These are phyloP conservation scores for Saccharomycopsis sp. DNA, from an alignment of 805 yeast genomes.

Conservation along the genomic window DNA sequence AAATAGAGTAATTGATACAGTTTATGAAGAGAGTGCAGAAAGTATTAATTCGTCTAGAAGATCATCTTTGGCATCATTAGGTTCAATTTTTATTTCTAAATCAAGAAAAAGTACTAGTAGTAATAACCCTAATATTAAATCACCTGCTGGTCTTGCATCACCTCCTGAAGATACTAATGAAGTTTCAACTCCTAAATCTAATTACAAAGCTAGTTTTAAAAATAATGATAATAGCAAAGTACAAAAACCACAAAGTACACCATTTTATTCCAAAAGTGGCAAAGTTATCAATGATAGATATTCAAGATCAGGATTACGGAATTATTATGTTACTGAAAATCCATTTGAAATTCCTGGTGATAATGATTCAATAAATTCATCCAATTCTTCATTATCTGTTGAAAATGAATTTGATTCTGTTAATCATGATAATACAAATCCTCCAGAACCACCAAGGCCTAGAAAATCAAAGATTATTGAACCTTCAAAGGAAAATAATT, in stretches of 20 bases:
- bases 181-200: not conserved
- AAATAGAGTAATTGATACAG: conserved; percentile 18
- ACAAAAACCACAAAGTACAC: not conserved
- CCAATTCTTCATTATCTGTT: not conserved
- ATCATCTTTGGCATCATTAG: not conserved
- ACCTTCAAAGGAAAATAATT: not conserved
- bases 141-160: not conserved
- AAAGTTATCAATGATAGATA: conserved; percentile 5
- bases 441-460: conserved; percentile 13
- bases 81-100: not conserved
- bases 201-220: no score
- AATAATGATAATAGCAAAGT: no score
- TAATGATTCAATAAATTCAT: not conserved
- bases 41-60: conserved; percentile 2
- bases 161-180: not conserved
- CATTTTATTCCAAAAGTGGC: not conserved
- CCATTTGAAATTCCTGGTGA: conserved; percentile 4
- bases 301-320: conserved; percentile 11
- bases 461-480: conserved; percentile 2
- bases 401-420: conserved; percentile 1
- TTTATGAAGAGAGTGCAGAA: conserved; percentile 17
- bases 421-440: not conserved
- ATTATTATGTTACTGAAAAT: conserved; percentile 12
- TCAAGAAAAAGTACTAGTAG: not conserved
- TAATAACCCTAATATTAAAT: no score